These are phyloP conservation scores for Exophiala oligosperma DNA, from an alignment of 2,329 filamentous ascomycete species.

Conservation along the genomic window DNA sequence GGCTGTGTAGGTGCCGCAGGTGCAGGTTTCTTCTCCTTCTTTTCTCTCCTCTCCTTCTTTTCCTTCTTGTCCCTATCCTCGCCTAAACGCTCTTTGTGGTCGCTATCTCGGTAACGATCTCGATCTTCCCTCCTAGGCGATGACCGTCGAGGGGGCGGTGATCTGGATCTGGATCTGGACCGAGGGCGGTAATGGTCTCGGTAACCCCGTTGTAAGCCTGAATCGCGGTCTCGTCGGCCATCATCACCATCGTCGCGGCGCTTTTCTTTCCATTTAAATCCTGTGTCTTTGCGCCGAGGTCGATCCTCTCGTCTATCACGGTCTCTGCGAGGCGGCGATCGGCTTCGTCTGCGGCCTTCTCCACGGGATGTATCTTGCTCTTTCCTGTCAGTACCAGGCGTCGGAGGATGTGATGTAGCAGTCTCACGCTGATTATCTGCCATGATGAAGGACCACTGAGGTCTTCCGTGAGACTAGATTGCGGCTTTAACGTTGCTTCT, in stretches of 20 bases:
- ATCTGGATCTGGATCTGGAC: slow-evolving; percentile 42
- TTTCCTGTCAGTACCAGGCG: slow-evolving; percentile 22
- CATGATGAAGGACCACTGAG: slow-evolving; percentile 8
- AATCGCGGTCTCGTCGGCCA: slow-evolving; percentile 42
- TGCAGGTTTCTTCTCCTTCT: slow-evolving; percentile 27
- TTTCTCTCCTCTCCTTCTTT: slow-evolving; percentile 32
- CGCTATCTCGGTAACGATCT: slow-evolving; percentile 29
- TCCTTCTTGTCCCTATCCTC: slow-evolving; percentile 14
- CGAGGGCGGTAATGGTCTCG: slow-evolving; percentile 37
- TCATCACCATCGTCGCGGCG: slow-evolving; percentile 47
- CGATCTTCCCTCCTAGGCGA: slow-evolving; percentile 23
- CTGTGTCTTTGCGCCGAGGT: slow-evolving; percentile 43
- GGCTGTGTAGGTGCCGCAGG: slow-evolving; percentile 59
- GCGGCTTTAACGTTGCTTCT: too few species aligned
- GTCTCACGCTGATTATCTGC: slow-evolving; percentile 24
- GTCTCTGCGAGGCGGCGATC: slow-evolving; percentile 44
- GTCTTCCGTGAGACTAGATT: neutral
- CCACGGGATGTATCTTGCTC: slow-evolving; percentile 17
- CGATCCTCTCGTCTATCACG: slow-evolving; percentile 36
- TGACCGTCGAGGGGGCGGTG: slow-evolving; percentile 28
- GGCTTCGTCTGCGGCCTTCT: slow-evolving; percentile 42
- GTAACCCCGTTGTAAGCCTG: slow-evolving; percentile 56
- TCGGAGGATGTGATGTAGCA: slow-evolving; percentile 1
- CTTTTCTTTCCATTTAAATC: slow-evolving; percentile 52
- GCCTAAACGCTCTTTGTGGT: slow-evolving; percentile 23